Base-by-base conservation (phyloP, 2,329 filamentous ascomycete genomes). In the Phialemoniopsis sp. region DNA sequence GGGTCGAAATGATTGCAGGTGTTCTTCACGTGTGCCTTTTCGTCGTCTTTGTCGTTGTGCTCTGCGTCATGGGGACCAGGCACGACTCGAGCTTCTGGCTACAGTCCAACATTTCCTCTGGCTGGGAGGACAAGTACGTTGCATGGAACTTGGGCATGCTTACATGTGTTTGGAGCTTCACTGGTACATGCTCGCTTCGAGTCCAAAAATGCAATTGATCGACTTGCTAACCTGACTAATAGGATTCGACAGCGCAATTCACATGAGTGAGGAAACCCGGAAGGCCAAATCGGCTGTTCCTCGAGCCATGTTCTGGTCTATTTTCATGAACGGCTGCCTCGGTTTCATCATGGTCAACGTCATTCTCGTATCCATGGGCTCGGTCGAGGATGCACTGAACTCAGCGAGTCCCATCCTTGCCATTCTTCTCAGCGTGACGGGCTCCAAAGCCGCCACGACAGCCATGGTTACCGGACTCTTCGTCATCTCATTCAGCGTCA, bases 221-320 rank as follows among this genome's bases (percentile, higher is more conserved):
- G n/a, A n/a, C n/a, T 31, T 33, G 34, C 39, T 10, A 46, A 19
- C 0, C 18, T 32, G 14, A 35, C 13, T 2, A 2, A 36, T 42
- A 63, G 69, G 68, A 10, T 69, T 69, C 36, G 70, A 74, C 34
- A 62, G 67, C 9, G 63, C 65, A 12, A 57, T 74, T 0, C 70
- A 73, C 40, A 68, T 72, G 63, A 65, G 63, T 17, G 64, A 69
- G 46, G 65, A 69, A 47, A 64, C 66, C 6, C 55, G 59, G 5
- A 57, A 68, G 38, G 62, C 70, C 3, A 67, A 67, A 36, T 59
- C 64, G 13, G 64, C 67, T 2, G 63, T 73, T 2, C 70, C 69
- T 0, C 58, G 60, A 13, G 64, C 63, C n/a, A 62, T 69, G 38
- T 55, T 71, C 32, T 66, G 66, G 49, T 62, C 66, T 2, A 56